Base-by-base conservation (phyloP, 2,329 filamentous ascomycete species). In the Chrysoporthe austroafricana region DNA sequence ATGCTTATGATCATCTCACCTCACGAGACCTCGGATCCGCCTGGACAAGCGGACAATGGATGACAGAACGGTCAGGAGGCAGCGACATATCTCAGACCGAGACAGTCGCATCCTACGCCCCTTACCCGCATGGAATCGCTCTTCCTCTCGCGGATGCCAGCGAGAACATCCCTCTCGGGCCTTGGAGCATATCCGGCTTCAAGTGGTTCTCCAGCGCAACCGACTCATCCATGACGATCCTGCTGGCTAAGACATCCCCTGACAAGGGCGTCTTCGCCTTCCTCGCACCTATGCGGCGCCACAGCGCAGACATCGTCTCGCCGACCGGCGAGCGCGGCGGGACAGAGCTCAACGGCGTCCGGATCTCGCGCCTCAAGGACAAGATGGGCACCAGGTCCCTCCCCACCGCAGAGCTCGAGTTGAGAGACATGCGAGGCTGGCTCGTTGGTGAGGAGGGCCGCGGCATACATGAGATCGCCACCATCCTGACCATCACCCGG, bases 1-100 rank as follows among this genome's bases (percentile, higher is more conserved):
- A 85, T 52, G 85, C 85, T 3, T 87, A 83, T 70, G 73, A 77
- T 6, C 83, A 84, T 14, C 78, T 91, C 3, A 86, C 80, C 1
- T 86, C 84, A 4, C 80, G 85, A 4, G 82, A 90, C 34, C 78
- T 81, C 0, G 65, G 73, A 0, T 71, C 77, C 21, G 85, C 86
- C 0, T 93, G 90, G 90, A 93, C 90, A 0, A 90, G 86, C 52
- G 90, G 90, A 0, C 90, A 93, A 75, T 93, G 91, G 90, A 92
- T 93, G 90, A 93, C 90, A 0, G 90, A 92, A 72, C 82, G 90
- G 2, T 82, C 84, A 0, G 90, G 90, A 1, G 90, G 90, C 0
- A 91, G 88, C 70, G 90, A 93, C 72, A 88, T 92, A 1, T 87
- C 87, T 3, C 82, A 84, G 48, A 91, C 88, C 0, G 90, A 93